Evolutionary conservation across 1,284 basidiomycete species (phyloP), one percentile per base, ranked within the genome.

Genomic region (Naganishia liquefaciens): DNA sequence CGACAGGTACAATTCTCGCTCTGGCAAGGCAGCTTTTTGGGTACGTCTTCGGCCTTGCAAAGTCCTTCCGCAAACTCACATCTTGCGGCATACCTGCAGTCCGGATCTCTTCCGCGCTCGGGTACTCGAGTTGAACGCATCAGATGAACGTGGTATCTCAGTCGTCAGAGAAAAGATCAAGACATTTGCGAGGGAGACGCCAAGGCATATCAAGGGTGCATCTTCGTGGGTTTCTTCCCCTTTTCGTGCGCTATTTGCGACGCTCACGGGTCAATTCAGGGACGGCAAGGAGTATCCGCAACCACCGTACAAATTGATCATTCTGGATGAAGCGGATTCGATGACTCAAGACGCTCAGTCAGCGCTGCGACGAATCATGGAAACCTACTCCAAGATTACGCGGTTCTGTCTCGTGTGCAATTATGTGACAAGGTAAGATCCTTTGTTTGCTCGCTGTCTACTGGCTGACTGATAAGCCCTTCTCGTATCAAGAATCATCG

Each of bases 291-390:
- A 81, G 61, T 98, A 96, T 75, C 94, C 95, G 28, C 97, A 91
- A 74, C 96, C 96, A 37, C 95, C 96, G 0, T 99, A 93, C 83
- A 99, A 99, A 79, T 96, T 99, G 72, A 90, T 99, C 76, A 98
- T 99, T 68, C 85, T 99, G 21, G 96, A 99, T 74, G 96, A 99
- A 80, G 96, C 96, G 43, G 96, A 99, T 76, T 95, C 92, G 15
- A 99, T 99, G 95, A 99, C 95, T 7, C 96, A 99, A 79, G 95
- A 99, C 76, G 95, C 95, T 1, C 95, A 99, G 79, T 93, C 89
- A 53, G 95, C 95, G 0, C 81, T 99, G 49, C 85, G 95, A 54
- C 86, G 96, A 25, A 99, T 99, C 75, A 99, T 99, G 96, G 96
- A 99, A 80, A 94, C 88, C 42, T 94, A 99, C 75, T 93, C 92